Percentiles rank a stretch among this genome's conserved stretches.
phyloP scores from a whole-genome alignment of 345 rosid species.

The Eucalyptus regnans region DNA sequence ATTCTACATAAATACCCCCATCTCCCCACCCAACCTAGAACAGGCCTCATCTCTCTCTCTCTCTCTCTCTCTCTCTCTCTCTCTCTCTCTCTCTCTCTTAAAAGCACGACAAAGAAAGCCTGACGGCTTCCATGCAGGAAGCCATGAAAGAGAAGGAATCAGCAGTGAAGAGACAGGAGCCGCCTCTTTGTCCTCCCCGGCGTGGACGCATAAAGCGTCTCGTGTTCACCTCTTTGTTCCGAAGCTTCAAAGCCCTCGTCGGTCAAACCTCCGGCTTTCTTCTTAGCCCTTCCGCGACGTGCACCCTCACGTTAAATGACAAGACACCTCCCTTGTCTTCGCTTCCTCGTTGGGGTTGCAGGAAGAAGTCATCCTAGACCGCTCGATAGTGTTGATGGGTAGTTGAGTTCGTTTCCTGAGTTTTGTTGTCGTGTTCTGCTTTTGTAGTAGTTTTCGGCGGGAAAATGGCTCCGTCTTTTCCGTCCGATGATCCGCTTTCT shows the following conservation, averaged over 20 bases:
- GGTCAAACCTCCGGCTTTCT: background rate
- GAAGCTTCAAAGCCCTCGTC: background rate
- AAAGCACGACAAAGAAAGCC: background rate
- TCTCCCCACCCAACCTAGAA: background rate
- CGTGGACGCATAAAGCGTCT: background rate
- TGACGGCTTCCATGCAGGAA: background rate
- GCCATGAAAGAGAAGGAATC: background rate
- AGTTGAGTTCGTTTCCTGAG: background rate
- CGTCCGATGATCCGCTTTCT: background rate
- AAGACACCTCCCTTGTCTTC: background rate
- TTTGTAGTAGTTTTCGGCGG: background rate
- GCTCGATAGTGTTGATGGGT: background rate
- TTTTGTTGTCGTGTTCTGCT: background rate
- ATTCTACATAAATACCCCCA: background rate
- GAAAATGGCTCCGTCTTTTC: background rate
- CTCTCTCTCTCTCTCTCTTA: background rate
- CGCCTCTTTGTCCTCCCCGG: background rate
- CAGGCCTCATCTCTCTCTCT: background rate
- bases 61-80: background rate
- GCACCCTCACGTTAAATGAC: background rate
- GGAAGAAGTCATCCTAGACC: background rate
- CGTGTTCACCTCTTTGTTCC: background rate
- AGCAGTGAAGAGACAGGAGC: background rate
- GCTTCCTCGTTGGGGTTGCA: background rate
- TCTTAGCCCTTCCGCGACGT: background rate